Conservation (phyloP, 2,329 filamentous ascomycete genomes). For the Arthrobotrys entomopaga region DNA sequence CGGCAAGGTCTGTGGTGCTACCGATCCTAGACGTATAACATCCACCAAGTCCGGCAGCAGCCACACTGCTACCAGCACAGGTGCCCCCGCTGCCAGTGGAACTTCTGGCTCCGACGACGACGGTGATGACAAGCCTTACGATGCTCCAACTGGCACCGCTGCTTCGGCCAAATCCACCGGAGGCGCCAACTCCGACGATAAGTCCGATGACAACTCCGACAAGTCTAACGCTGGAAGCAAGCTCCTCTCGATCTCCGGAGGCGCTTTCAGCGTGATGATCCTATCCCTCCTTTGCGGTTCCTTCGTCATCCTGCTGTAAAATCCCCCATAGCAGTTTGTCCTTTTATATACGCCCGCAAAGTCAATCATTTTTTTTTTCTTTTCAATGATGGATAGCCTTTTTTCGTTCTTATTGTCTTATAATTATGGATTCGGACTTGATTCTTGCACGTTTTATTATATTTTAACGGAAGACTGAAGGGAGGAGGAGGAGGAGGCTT, state of each 20-base stretch:
- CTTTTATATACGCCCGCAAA: constrained; percentile 10
- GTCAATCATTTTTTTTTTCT: constrained; percentile 8
- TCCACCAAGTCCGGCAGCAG: constrained; percentile 6
- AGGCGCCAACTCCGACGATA: constrained; percentile 13
- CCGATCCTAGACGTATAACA: constrained; percentile 32
- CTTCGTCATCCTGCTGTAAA: constrained; percentile 46
- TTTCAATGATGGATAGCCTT: constrained; percentile 47
- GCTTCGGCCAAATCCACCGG: not conserved
- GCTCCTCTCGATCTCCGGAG: constrained; percentile 19
- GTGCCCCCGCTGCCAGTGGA: constrained; percentile 1
- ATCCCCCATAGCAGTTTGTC: not conserved
- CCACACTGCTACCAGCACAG: constrained; percentile 9
- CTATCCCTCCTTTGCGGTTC: constrained; percentile 46
- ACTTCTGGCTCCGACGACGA: constrained; percentile 18
- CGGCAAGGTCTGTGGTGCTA: constrained; percentile 40
- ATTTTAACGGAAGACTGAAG: constrained; percentile 22
- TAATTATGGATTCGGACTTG: constrained; percentile 31
- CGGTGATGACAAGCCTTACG: constrained; percentile 41
- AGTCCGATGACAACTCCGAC: not conserved
- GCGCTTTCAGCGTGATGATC: constrained; percentile 39
- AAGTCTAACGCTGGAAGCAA: constrained; percentile 41
- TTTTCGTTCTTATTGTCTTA: constrained; percentile 37
- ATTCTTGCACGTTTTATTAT: constrained; percentile 3
- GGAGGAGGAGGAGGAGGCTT: too few relatives aligned
- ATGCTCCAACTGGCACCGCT: constrained; percentile 16